phyloP scores from a whole-genome alignment of 1,139 yeast genomes.

The Meyerozyma guilliermondii region DNA sequence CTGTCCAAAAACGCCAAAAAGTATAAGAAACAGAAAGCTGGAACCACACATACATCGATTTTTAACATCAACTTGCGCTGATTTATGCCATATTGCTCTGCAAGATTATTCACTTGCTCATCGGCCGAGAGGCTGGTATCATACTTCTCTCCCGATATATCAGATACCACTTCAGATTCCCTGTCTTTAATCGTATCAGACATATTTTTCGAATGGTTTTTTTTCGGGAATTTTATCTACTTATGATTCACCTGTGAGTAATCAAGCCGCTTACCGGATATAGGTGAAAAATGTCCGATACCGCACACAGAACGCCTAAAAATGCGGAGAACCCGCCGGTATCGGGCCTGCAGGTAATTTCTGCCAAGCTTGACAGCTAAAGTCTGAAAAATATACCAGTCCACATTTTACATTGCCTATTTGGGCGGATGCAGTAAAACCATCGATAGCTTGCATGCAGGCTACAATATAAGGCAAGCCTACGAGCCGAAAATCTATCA shows the following conservation, averaged over 20 bases:
- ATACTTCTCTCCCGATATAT: background rate
- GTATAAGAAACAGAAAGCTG: slow-evolving; percentile 65
- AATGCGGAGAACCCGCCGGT: slow-evolving; percentile 3
- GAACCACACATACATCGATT: slow-evolving; percentile 60
- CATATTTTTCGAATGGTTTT: background rate
- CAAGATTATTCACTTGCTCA: slow-evolving; percentile 23
- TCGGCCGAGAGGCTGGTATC: slow-evolving; percentile 6
- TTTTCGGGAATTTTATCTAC: background rate
- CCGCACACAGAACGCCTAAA: background rate
- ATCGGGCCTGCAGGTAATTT: background rate
- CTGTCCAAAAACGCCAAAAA: slow-evolving; percentile 67
- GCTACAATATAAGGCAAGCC: slow-evolving; percentile 2
- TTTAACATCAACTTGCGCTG: slow-evolving; percentile 54
- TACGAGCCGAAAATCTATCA: slow-evolving; percentile 20
- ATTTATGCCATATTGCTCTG: slow-evolving; percentile 29
- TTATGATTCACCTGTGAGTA: background rate
- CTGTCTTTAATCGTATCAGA: slow-evolving; percentile 1
- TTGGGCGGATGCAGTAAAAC: slow-evolving; percentile 27
- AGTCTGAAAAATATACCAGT: background rate
- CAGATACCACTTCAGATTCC: background rate
- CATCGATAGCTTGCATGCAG: slow-evolving; percentile 21
- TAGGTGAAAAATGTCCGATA: background rate
- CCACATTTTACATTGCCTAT: slow-evolving; percentile 26
- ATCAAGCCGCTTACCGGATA: background rate
- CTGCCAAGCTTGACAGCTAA: background rate